Conservation (phyloP, 306 rosid genomes). For the Senna tora region DNA sequence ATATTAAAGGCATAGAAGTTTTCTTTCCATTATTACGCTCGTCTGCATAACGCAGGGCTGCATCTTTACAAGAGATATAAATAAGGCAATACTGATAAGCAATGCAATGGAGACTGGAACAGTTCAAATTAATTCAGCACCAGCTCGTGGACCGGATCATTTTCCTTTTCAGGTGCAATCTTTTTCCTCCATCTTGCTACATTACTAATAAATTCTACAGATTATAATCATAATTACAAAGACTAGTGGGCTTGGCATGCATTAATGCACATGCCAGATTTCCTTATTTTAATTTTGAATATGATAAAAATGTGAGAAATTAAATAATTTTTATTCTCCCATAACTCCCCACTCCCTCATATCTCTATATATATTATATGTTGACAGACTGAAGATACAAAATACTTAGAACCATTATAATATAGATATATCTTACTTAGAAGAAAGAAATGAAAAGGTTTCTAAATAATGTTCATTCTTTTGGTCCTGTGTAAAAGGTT, state of each 20-base stretch:
- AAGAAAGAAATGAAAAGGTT: not conserved
- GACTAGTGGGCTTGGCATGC: too few relatives aligned
- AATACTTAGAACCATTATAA: too few relatives aligned
- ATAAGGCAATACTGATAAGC: constrained; percentile 80
- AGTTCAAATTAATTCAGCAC: constrained; percentile 87
- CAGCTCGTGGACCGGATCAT: constrained; percentile 91
- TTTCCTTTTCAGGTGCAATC: constrained; percentile 80
- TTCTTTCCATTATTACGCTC: not conserved
- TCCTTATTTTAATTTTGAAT: too few relatives aligned
- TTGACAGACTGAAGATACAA: too few relatives aligned
- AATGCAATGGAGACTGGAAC: constrained; percentile 93
- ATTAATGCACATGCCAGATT: too few relatives aligned
- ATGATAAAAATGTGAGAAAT: too few relatives aligned
- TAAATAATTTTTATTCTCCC: too few relatives aligned
- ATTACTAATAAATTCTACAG: not conserved
- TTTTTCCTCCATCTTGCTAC: constrained; percentile 23
- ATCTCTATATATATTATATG: too few relatives aligned
- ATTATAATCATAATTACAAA: too few relatives aligned
- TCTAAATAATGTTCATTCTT: not conserved
- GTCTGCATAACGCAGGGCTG: constrained; percentile 59
- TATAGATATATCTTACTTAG: too few relatives aligned
- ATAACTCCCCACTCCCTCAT: too few relatives aligned
- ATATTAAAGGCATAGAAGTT: too few relatives aligned
- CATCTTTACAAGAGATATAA: constrained; percentile 79
- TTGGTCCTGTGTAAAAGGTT: not conserved